Evolutionary conservation across 2,329 filamentous ascomycete genomes (phyloP), one percentile per base, ranked within the genome.

Genomic region (Botrytis galanthina): DNA sequence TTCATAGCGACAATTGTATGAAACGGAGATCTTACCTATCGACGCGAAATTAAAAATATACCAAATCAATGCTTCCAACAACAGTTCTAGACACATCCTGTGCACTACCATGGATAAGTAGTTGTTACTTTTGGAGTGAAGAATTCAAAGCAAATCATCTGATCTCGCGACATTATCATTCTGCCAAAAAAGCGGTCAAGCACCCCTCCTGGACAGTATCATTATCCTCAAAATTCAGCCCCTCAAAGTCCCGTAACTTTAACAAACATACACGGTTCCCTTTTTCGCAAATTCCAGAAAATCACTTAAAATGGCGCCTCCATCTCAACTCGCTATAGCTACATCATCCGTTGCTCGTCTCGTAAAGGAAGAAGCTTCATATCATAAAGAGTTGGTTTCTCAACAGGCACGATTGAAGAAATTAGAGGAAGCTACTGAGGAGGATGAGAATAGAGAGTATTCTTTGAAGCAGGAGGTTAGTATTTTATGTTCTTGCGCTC

Each of bases 351-450:
- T 98, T 77, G 86, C 88, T 79, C 93, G 96, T 74, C 89, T 98
- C 66, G 89, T 97, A 77, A 98, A 97, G 83, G 96, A 99, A 83
- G 93, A 98, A 83, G 86, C 88, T 57, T 95, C 91, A 79, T 98
- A 99, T 84, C 92, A 95, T 86, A 92, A 92, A 81, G 96, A 99
- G 83, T 87, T 95, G 32, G 85, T 88, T 76, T 86, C 91, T 76
- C 95, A 98, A 81, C 87, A 93, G 78, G 87, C 88, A 75, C 89
- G 92, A 73, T 86, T 97, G 29, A 85, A 86, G 62, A 89, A 92
- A 78, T 82, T 89, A 46, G 82, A 85, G 60, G 82, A 80, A n/a
- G 84, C 83, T 39, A 82, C 83, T 5, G 84, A 88, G 71, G 87
- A 88, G 14, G 92, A 92, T 75, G 89, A 90, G 78, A 97, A 98